These are phyloP conservation scores for Neurospora discreta DNA, from an alignment of 495 filamentous ascomycete species.

Conservation along the genomic window DNA sequence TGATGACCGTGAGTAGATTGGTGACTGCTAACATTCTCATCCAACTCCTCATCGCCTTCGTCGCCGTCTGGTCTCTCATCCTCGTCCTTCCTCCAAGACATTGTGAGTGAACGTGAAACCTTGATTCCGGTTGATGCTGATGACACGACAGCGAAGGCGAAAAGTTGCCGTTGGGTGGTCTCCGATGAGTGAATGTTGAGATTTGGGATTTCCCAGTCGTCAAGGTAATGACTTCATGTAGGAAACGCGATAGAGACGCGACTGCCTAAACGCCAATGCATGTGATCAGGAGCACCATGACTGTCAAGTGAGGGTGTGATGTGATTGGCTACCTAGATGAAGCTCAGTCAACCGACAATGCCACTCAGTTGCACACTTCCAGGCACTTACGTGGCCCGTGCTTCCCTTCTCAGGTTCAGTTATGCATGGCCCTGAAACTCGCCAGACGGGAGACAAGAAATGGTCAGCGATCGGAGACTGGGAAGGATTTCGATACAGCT, in stretches of 20 bases:
- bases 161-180: not conserved
- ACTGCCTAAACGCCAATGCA: slow-evolving; percentile 20
- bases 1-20: not conserved
- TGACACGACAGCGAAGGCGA: not conserved
- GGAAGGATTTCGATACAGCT: not conserved
- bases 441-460: not conserved
- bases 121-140: not conserved
- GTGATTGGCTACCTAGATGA: slow-evolving; percentile 3
- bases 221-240: slow-evolving; percentile 1
- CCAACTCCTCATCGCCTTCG: slow-evolving; percentile 63
- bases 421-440: not conserved
- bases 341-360: not conserved
- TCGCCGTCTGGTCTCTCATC: slow-evolving; percentile 45
- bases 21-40: slow-evolving; percentile 49
- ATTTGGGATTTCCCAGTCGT: not conserved
- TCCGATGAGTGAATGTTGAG: not conserved
- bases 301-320: not conserved
- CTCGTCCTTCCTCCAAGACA: slow-evolving; percentile 30
- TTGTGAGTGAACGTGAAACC: slow-evolving; percentile 2
- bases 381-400: not conserved
- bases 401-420: not conserved
- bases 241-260: slow-evolving; percentile 12
- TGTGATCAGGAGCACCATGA: slow-evolving; percentile 4
- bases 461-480: not conserved
- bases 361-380: not conserved